Conservation (phyloP, 495 filamentous ascomycete genomes). For the Astrothelium subdiscretum region DNA sequence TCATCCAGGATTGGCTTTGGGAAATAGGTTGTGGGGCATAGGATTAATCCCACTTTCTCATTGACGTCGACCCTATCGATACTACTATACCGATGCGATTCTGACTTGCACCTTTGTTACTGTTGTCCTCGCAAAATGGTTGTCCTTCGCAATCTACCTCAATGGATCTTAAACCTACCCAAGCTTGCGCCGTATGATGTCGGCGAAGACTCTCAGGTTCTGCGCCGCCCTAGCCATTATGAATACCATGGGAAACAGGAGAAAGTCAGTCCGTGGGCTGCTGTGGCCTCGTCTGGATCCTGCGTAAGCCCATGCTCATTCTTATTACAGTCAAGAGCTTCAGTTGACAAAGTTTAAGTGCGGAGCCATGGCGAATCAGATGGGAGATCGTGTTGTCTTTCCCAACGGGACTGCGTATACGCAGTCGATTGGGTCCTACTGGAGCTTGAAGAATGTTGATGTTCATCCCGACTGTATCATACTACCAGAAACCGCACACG, state of each 20-base stretch:
- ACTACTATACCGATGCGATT: neutral
- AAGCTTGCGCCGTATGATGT: neutral
- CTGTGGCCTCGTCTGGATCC: neutral
- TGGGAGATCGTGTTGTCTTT: constrained; percentile 1
- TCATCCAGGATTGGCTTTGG: too few relatives aligned
- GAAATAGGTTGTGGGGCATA: too few relatives aligned
- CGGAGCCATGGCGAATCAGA: neutral
- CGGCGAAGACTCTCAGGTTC: neutral
- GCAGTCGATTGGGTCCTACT: constrained; percentile 1
- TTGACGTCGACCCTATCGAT: too few relatives aligned
- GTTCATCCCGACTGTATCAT: neutral
- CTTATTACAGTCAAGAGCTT: neutral
- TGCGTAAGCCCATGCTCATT: neutral
- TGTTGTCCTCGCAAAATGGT: neutral
- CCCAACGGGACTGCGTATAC: neutral
- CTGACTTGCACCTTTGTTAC: neutral
- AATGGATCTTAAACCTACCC: constrained; percentile 4
- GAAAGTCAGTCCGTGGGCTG: neutral
- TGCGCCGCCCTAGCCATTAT: neutral
- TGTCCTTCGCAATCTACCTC: neutral
- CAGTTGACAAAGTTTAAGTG: neutral
- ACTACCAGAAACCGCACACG: neutral
- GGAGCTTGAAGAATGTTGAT: constrained; percentile 6
- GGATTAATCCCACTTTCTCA: too few relatives aligned
- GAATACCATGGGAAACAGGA: neutral